These are phyloP conservation scores for Talaromyces sp. DNA, from an alignment of 2,329 filamentous ascomycete genomes.

Conservation along the genomic window DNA sequence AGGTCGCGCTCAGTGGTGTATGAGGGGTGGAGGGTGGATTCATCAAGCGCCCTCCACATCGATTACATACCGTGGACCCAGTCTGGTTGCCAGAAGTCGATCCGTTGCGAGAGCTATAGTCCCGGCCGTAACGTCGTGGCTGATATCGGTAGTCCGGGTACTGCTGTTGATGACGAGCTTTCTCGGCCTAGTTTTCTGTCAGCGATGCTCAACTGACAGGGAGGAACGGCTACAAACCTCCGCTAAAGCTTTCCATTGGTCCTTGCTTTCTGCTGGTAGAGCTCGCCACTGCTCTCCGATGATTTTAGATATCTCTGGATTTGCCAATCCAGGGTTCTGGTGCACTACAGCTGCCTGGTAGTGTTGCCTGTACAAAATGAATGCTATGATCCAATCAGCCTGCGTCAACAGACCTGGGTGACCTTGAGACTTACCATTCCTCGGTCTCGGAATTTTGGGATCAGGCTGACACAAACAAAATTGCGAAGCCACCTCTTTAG, in stretches of 20 bases:
- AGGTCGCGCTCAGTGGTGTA: slow-evolving; percentile 38
- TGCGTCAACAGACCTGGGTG: background rate
- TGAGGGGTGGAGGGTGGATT: slow-evolving; percentile 43
- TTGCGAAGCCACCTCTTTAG: slow-evolving; percentile 45
- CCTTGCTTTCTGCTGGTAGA: slow-evolving; percentile 69
- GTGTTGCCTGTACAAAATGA: slow-evolving; percentile 95
- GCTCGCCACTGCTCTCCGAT: slow-evolving; percentile 89
- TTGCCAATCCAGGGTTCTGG: slow-evolving; percentile 82
- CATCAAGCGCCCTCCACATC: slow-evolving; percentile 49
- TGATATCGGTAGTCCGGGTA: slow-evolving; percentile 96
- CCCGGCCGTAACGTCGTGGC: slow-evolving; percentile 66
- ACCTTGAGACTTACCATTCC: slow-evolving; percentile 60
- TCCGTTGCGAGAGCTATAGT: slow-evolving; percentile 40
- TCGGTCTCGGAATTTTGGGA: slow-evolving; percentile 66
- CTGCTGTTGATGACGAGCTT: slow-evolving; percentile 78
- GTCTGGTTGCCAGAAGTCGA: slow-evolving; percentile 37
- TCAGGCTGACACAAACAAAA: slow-evolving; percentile 68
- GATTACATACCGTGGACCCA: slow-evolving; percentile 37
- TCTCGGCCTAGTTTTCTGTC: slow-evolving; percentile 64
- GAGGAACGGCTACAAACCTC: slow-evolving; percentile 52
- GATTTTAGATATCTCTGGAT: slow-evolving; percentile 96
- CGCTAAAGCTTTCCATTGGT: slow-evolving; percentile 82
- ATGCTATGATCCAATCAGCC: slow-evolving; percentile 57
- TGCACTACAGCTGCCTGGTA: slow-evolving; percentile 78
- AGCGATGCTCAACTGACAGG: background rate